phyloP scores from a whole-genome alignment of 768 basidiomycete genomes.

The Hygrophorus russula region DNA sequence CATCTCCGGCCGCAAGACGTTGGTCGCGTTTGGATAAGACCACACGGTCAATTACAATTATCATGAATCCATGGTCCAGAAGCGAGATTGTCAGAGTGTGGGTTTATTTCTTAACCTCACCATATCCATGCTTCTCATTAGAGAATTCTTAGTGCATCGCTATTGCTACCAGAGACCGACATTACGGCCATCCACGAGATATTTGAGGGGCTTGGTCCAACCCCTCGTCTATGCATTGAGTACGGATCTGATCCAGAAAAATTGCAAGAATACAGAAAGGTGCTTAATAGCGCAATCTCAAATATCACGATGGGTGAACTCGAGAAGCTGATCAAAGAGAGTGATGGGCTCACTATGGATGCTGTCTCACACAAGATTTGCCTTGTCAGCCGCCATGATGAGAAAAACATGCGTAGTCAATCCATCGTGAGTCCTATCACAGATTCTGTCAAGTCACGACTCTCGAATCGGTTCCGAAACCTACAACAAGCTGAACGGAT shows the following conservation, averaged over 20 bases:
- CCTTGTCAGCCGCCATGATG: slow-evolving; percentile 11
- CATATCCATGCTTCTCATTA: slow-evolving; percentile 7
- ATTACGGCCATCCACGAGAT: slow-evolving; percentile 8
- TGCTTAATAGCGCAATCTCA: background rate
- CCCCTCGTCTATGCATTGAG: slow-evolving; percentile 11
- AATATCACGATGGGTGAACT: slow-evolving; percentile 1
- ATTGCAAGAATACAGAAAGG: background rate
- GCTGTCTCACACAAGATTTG: slow-evolving; percentile 10
- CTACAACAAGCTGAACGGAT: slow-evolving; percentile 9
- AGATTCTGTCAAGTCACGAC: slow-evolving; percentile 7
- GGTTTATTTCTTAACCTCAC: slow-evolving; percentile 6
- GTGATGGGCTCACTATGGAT: slow-evolving; percentile 10
- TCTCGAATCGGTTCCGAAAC: slow-evolving; percentile 10
- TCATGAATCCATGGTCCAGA: slow-evolving; percentile 14
- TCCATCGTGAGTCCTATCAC: slow-evolving; percentile 10
- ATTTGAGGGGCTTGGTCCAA: slow-evolving; percentile 10
- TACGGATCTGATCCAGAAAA: background rate
- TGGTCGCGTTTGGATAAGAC: slow-evolving; percentile 14
- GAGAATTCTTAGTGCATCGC: slow-evolving; percentile 7
- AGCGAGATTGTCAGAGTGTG: slow-evolving; percentile 9
- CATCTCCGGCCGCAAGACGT: slow-evolving; percentile 10
- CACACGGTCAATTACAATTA: slow-evolving; percentile 1
- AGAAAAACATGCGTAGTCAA: slow-evolving; percentile 6
- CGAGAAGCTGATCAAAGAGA: slow-evolving; percentile 4
- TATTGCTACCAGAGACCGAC: slow-evolving; percentile 3